Evolutionary conservation across 1,284 basidiomycete genomes (phyloP).

Genomic region (Irpex lacteus): DNA sequence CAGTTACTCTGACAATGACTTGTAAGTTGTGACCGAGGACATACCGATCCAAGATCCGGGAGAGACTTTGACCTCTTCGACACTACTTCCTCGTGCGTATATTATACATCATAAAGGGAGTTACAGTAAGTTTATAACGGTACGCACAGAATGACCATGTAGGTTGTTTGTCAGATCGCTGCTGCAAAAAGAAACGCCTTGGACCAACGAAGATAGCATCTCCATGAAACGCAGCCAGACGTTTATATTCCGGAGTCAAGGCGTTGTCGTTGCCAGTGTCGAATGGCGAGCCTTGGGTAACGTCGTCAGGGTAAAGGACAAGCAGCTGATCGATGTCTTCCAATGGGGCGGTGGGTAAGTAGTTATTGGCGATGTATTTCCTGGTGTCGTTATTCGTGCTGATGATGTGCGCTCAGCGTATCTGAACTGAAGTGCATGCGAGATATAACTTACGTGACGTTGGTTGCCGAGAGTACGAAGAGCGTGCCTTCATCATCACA

Average conservation of each 20-base stretch:
- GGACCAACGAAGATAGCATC: slow-evolving; percentile 52
- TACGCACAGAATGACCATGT: slow-evolving; percentile 47
- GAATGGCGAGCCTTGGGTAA: slow-evolving; percentile 49
- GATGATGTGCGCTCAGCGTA: not conserved
- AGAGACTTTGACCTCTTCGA: slow-evolving; percentile 40
- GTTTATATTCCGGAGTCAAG: slow-evolving; percentile 47
- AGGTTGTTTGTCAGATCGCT: slow-evolving; percentile 38
- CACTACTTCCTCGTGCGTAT: slow-evolving; percentile 28
- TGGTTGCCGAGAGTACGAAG: slow-evolving; percentile 39
- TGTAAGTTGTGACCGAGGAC: not conserved
- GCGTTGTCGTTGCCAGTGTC: slow-evolving; percentile 43
- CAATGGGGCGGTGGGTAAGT: slow-evolving; percentile 29
- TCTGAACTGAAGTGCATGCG: not conserved
- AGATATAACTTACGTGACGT: not conserved
- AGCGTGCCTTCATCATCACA: slow-evolving; percentile 54
- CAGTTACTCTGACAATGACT: too few species aligned
- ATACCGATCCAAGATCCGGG: not conserved
- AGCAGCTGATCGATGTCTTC: slow-evolving; percentile 32
- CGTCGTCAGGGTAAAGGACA: slow-evolving; percentile 40
- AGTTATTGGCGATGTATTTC: slow-evolving; percentile 29
- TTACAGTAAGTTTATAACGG: not conserved
- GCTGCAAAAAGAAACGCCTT: slow-evolving; percentile 30
- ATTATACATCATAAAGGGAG: not conserved
- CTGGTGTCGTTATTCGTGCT: slow-evolving; percentile 41
- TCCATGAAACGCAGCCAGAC: slow-evolving; percentile 46